These are phyloP conservation scores for Elsinoe australis DNA, from an alignment of 2,329 filamentous ascomycete genomes.

Conservation along the genomic window DNA sequence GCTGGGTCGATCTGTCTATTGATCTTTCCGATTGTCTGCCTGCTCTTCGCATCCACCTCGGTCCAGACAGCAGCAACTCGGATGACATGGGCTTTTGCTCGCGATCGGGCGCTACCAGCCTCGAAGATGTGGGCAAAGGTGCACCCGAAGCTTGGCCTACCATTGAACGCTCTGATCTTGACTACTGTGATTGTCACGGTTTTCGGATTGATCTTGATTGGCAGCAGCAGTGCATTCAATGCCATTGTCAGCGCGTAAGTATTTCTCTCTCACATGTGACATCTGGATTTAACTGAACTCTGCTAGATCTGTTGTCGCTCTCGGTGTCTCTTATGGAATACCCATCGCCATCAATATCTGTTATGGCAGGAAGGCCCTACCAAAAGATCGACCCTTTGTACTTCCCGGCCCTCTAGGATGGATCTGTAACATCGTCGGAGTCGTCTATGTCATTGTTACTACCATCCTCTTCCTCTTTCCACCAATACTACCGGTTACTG, in stretches of 20 bases:
- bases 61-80: slow-evolving; percentile 33
- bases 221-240: slow-evolving; percentile 33
- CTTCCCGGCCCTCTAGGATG: slow-evolving; percentile 51
- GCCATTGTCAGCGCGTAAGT: slow-evolving; percentile 30
- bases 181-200: slow-evolving; percentile 29
- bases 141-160: slow-evolving; percentile 30
- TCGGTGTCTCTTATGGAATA: slow-evolving; percentile 66
- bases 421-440: slow-evolving; percentile 52
- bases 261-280: background rate
- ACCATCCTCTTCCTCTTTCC: slow-evolving; percentile 71
- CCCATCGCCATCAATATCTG: slow-evolving; percentile 63
- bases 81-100: slow-evolving; percentile 33
- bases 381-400: slow-evolving; percentile 48
- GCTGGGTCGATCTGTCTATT: slow-evolving; percentile 32
- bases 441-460: slow-evolving; percentile 61
- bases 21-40: slow-evolving; percentile 32
- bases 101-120: slow-evolving; percentile 31
- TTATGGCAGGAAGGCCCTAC: slow-evolving; percentile 58
- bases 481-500: slow-evolving; percentile 55
- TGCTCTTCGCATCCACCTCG: slow-evolving; percentile 30
- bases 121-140: slow-evolving; percentile 31
- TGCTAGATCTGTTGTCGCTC: slow-evolving; percentile 61
- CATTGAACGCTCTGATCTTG: slow-evolving; percentile 30
- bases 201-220: slow-evolving; percentile 33
- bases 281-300: background rate